Evolutionary conservation across 345 rosid genomes (phyloP).

Genomic region (Ailanthus altissimus): DNA sequence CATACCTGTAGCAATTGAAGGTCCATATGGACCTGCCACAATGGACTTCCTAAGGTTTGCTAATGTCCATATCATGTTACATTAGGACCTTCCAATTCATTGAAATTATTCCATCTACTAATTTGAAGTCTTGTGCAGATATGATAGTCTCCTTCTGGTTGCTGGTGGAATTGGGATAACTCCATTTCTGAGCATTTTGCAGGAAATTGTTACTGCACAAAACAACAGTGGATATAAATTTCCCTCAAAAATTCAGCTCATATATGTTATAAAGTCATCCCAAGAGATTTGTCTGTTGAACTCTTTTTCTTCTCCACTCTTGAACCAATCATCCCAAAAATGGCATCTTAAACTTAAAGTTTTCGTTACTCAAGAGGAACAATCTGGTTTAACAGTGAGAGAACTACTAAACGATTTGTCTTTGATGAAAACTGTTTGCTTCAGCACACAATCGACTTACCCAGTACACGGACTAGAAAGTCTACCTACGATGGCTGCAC

Average conservation of each 20-base stretch:
- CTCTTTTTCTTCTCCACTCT: constrained; percentile 54
- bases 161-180: constrained; percentile 91
- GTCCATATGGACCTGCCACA: constrained; percentile 83
- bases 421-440: constrained; percentile 44
- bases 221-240: constrained; percentile 37
- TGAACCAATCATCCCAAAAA: constrained; percentile 37
- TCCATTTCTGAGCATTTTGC: constrained; percentile 76
- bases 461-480: constrained; percentile 55
- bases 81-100: neutral
- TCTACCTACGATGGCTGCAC: constrained; percentile 41
- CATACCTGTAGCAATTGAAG: constrained; percentile 62
- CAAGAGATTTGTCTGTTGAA: constrained; percentile 58
- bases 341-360: constrained; percentile 53
- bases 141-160: constrained; percentile 64
- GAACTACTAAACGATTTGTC: constrained; percentile 46
- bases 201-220: constrained; percentile 49
- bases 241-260: constrained; percentile 54
- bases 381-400: constrained; percentile 36
- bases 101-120: neutral
- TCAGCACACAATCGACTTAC: constrained; percentile 42
- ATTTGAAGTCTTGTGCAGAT: constrained; percentile 45
- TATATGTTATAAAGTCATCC: constrained; percentile 52
- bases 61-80: neutral
- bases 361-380: constrained; percentile 65
- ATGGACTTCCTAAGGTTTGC: constrained; percentile 61